A percentile compares a stretch with the other conserved stretches of the same genome.
These are phyloP conservation scores for Fusarium piperis DNA, from an alignment of 2,329 filamentous ascomycete species.

Conservation along the genomic window DNA sequence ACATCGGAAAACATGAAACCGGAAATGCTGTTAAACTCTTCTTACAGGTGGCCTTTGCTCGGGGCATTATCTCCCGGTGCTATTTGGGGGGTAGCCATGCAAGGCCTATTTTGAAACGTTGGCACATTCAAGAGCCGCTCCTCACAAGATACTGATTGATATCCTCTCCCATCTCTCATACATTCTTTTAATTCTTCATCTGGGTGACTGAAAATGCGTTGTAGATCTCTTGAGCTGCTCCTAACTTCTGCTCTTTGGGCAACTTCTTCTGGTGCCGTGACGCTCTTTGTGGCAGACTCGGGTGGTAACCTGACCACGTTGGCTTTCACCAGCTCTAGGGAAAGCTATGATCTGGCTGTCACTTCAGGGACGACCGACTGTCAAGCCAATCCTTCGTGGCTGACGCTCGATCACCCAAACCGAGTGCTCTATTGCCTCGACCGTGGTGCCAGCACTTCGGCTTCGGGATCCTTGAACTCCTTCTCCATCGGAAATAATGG, in stretches of 20 bases:
- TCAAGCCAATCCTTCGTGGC: slow-evolving; percentile 28
- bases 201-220: background rate
- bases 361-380: slow-evolving; percentile 24
- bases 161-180: background rate
- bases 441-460: slow-evolving; percentile 10
- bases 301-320: slow-evolving; percentile 35
- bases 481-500: slow-evolving; percentile 25
- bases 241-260: slow-evolving; percentile 10
- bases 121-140: background rate
- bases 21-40: background rate
- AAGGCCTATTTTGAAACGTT: background rate
- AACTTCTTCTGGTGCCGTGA: slow-evolving; percentile 15
- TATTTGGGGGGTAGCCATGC: background rate
- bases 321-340: background rate
- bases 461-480: slow-evolving; percentile 35
- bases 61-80: background rate
- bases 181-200: background rate
- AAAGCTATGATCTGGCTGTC: slow-evolving; percentile 11
- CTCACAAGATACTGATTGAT: background rate
- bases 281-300: slow-evolving; percentile 36
- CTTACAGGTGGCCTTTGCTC: background rate
- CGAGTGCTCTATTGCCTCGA: slow-evolving; percentile 37
- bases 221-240: background rate
- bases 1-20: background rate
- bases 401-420: slow-evolving; percentile 24